Evolutionary conservation across 352 stramenopile genomes (phyloP).

Genomic region (Phytophthora brassicae): DNA sequence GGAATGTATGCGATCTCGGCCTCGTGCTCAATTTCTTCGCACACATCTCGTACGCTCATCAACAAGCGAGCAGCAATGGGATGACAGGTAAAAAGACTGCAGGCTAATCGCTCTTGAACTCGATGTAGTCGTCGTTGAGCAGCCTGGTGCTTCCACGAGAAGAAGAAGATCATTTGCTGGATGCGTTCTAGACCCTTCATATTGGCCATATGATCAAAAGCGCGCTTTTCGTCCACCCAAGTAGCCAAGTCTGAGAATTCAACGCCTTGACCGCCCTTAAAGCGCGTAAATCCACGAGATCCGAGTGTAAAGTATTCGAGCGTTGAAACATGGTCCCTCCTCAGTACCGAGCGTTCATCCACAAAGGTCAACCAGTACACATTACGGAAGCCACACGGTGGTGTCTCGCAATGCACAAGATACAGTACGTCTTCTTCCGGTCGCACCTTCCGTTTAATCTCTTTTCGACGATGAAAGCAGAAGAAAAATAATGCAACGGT

Average conservation of each 20-base stretch:
- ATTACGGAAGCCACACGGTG: constrained; percentile 66
- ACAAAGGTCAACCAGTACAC: constrained; percentile 66
- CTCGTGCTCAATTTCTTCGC: constrained; percentile 24
- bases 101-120: constrained; percentile 38
- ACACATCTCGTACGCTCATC: constrained; percentile 29
- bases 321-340: not conserved
- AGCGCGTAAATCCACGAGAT: constrained; percentile 59
- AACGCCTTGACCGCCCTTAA: constrained; percentile 34
- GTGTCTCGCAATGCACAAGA: constrained; percentile 37
- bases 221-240: constrained; percentile 72
- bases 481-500: not conserved
- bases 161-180: constrained; percentile 74
- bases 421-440: constrained; percentile 64
- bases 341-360: constrained; percentile 34
- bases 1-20: constrained; percentile 12
- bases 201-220: constrained; percentile 71
- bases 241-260: constrained; percentile 56
- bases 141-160: constrained; percentile 66
- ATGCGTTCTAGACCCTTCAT: constrained; percentile 66
- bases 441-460: constrained; percentile 18
- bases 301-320: constrained; percentile 63
- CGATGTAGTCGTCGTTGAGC: constrained; percentile 45
- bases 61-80: constrained; percentile 36
- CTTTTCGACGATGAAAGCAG: constrained; percentile 9
- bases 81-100: constrained; percentile 58